A percentile compares a stretch with the other conserved stretches of the same genome.
Evolutionary conservation across 345 rosid genomes (phyloP).

Genomic region (Hibiscus syriacus): DNA sequence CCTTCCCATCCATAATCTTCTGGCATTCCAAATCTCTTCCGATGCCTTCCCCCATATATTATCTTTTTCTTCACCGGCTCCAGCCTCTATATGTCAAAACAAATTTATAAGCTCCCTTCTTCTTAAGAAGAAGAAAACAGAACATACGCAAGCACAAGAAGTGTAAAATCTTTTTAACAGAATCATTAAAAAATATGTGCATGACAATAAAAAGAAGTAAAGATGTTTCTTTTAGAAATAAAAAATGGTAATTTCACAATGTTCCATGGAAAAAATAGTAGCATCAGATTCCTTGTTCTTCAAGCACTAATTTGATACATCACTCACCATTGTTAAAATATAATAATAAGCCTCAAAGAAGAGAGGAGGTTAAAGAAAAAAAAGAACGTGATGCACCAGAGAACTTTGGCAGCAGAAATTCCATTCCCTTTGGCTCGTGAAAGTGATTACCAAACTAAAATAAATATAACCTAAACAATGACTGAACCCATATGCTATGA

Average conservation of each 20-base stretch:
- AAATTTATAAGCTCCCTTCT: neutral
- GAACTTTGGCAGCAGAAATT: neutral
- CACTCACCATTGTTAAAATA: too few species aligned
- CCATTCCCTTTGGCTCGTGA: neutral
- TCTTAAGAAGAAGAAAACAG: neutral
- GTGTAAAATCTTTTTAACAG: neutral
- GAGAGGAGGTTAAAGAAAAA: neutral
- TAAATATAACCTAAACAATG: neutral
- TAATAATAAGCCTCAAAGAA: neutral
- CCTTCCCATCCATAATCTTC: slow-evolving; percentile 98
- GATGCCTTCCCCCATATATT: slow-evolving; percentile 78
- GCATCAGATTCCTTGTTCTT: slow-evolving; percentile 2
- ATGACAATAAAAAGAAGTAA: neutral
- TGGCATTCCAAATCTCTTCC: slow-evolving; percentile 95
- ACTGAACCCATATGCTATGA: neutral
- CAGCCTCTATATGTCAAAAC: slow-evolving; percentile 58
- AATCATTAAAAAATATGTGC: neutral
- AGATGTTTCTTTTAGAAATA: neutral
- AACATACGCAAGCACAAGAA: neutral
- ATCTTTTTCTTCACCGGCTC: slow-evolving; percentile 73
- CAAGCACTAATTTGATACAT: neutral
- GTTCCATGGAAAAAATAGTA: neutral
- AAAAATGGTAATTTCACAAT: neutral
- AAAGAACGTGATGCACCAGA: neutral
- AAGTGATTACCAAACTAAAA: neutral